These are phyloP conservation scores for Ochromonas danica DNA, from an alignment of 108 stramenopile species.

Conservation along the genomic window DNA sequence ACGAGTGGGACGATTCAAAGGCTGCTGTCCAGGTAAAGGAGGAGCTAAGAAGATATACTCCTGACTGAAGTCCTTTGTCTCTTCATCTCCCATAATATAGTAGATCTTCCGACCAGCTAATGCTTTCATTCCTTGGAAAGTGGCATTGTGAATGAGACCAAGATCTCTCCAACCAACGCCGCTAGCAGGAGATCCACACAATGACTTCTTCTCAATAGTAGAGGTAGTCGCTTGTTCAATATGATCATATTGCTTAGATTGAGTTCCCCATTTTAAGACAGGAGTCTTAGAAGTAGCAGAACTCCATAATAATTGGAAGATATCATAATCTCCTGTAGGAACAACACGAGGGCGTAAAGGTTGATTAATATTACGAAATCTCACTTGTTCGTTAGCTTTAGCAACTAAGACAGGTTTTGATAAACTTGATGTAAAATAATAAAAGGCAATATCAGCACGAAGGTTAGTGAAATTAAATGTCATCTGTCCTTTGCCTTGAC, in stretches of 20 bases:
- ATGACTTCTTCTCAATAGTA: neutral
- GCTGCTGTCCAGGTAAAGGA: conserved; percentile 1
- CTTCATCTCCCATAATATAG: conserved; percentile 11
- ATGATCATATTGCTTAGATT: neutral
- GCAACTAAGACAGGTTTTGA: neutral
- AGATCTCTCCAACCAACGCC: neutral
- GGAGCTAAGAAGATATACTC: conserved; percentile 10
- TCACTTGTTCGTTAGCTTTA: neutral
- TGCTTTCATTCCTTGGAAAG: conserved; percentile 4
- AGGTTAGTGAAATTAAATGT: conserved; percentile 14
- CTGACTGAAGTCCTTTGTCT: conserved; percentile 9
- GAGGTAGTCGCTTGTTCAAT: neutral
- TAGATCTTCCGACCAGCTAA: neutral
- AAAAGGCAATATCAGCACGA: conserved; percentile 24
- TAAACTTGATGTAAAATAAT: neutral
- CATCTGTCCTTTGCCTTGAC: neutral
- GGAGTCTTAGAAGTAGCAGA: neutral
- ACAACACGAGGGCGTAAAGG: conserved; percentile 22
- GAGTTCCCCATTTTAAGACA: neutral
- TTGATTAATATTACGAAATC: conserved; percentile 3
- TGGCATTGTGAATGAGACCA: conserved; percentile 8
- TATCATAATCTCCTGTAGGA: conserved; percentile 23
- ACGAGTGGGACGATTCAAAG: neutral
- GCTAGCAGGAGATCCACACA: conserved; percentile 3
- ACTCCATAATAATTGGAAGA: conserved; percentile 5